phyloP scores from a whole-genome alignment of 768 basidiomycete genomes.

The Leccinum fibrillosum region DNA sequence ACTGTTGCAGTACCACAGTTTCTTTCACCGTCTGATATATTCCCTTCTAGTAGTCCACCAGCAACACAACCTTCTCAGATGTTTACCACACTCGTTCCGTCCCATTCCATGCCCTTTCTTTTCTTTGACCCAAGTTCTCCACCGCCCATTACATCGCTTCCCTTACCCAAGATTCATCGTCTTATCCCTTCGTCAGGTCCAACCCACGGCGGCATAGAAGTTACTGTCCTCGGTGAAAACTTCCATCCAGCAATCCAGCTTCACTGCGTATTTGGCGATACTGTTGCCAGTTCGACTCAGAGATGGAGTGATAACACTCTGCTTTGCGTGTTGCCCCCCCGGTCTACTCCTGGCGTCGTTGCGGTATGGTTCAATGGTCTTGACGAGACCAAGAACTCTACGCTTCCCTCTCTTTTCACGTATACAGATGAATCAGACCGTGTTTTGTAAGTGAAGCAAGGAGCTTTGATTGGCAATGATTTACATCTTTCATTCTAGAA shows the following conservation, averaged over 20 bases:
- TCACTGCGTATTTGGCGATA: constrained; percentile 83
- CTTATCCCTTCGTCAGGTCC: constrained; percentile 84
- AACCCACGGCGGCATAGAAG: constrained; percentile 89
- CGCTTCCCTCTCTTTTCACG: constrained; percentile 68
- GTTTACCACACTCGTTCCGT: constrained; percentile 21
- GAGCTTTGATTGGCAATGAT: constrained; percentile 1
- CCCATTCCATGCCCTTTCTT: constrained; percentile 54
- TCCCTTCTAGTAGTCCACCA: constrained; percentile 15
- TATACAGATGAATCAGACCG: constrained; percentile 90
- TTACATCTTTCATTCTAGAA: constrained; percentile 45
- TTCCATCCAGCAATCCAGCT: constrained; percentile 74
- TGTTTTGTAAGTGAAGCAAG: constrained; percentile 60
- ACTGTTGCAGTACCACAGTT: constrained; percentile 14
- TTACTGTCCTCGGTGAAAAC: constrained; percentile 89
- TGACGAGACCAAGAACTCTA: constrained; percentile 53
- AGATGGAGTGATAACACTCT: constrained; percentile 92
- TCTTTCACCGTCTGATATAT: constrained; percentile 16
- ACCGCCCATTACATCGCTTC: constrained; percentile 45
- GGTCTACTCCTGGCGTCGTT: constrained; percentile 78
- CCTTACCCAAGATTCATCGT: constrained; percentile 74
- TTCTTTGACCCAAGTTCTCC: constrained; percentile 56
- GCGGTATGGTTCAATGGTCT: constrained; percentile 86
- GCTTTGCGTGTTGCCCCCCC: constrained; percentile 87
- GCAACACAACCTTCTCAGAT: constrained; percentile 19
- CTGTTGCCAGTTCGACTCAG: constrained; percentile 77